Evolutionary conservation across 2,329 filamentous ascomycete genomes (phyloP).

Genomic region (Botrytis galanthina): DNA sequence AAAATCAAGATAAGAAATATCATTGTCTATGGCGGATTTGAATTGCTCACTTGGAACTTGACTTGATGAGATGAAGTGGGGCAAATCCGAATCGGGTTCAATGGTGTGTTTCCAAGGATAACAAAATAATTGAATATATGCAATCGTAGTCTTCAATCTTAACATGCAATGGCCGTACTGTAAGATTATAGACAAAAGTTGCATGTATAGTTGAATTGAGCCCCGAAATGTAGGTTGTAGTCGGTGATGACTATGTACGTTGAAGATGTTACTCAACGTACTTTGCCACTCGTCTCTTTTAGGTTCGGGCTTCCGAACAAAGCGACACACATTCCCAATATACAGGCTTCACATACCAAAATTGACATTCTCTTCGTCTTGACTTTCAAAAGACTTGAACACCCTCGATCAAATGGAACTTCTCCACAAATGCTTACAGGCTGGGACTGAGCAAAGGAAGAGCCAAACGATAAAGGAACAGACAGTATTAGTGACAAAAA

Average conservation of each 20-base stretch:
- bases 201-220: not conserved
- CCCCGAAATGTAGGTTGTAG: not conserved
- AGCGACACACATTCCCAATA: not conserved
- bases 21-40: not conserved
- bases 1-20: not conserved
- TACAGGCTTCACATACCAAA: not conserved
- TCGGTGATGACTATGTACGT: not conserved
- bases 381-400: not conserved
- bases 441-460: not conserved
- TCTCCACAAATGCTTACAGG: too few species aligned
- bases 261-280: not conserved
- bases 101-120: not conserved
- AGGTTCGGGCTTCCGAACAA: not conserved
- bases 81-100: not conserved
- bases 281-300: not conserved
- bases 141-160: not conserved
- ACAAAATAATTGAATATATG: not conserved
- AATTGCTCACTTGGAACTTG: not conserved
- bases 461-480: not conserved
- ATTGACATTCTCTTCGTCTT: not conserved
- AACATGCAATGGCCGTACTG: not conserved
- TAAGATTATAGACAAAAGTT: not conserved
- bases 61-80: not conserved
- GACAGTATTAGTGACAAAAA: not conserved
- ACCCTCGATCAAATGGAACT: not conserved